Base-by-base conservation (phyloP, 257 asterid species). In the Solanum tarijense region DNA sequence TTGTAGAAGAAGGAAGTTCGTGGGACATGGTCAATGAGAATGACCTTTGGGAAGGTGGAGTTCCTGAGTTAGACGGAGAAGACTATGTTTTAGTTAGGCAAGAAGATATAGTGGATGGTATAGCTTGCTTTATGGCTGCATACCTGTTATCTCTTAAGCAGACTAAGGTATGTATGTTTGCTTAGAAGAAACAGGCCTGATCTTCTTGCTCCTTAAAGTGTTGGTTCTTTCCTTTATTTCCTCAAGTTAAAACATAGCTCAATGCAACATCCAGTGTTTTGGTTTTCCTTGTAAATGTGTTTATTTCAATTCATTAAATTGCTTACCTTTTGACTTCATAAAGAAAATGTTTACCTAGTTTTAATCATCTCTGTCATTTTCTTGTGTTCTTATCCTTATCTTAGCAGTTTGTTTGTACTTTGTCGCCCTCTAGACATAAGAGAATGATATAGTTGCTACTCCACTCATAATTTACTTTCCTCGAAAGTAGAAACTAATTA, bases 51-150 rank as follows among this genome's bases (percentile, higher is more conserved):
- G 99, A 95, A 91, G 93, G 92, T 88, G 99, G 90, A 89, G 87
- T 90, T 86, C 89, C 81, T 66, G 96, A 93, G 69, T 89, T 91
- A 31, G 96, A 93, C 43, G 89, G 93, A 62, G 99, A 97, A 79
- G 99, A 96, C 87, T 97, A 91, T 86, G 98, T 97, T 85, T 89
- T 97, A 90, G 99, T 97, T 88, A 95, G 96, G 92, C 96, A 96
- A 90, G 99, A 97, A 90, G 99, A 97, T 90, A 97, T 97, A 90
- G 92, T 94, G 93, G 99, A 97, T 87, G 98, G 99, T 85, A 94
- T 97, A 86, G 99, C 99, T 27, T 92, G 98, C 89, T 97, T 96
- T 94, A 97, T 97, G 99, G 99, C 99, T 88, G 98, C 97, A 68
- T 97, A 95, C 89, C 89, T 97, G 23, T 79, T 94, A 88, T 97